A percentile compares a stretch with the other conserved stretches of the same genome.
Evolutionary conservation across 1,284 basidiomycete species (phyloP).

Genomic region (Ustilago tritici): DNA sequence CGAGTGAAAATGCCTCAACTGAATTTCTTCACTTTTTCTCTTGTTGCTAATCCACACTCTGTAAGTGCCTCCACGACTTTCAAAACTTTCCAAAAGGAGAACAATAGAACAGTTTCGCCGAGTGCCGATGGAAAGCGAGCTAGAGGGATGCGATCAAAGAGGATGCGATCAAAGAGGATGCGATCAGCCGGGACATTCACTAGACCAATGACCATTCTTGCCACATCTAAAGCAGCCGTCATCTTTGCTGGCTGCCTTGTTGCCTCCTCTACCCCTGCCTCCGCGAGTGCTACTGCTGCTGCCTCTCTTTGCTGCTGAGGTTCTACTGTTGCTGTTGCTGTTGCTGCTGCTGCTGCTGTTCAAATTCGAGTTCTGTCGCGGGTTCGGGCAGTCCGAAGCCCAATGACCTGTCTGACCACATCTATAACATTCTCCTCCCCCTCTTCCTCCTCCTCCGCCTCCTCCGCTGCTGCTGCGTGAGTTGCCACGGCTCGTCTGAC

Average conservation of each 20-base stretch:
- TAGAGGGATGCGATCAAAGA: no score
- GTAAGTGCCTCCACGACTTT: no score
- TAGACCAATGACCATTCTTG: slow-evolving; percentile 64
- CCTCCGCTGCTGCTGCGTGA: slow-evolving; percentile 1
- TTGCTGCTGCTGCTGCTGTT: slow-evolving; percentile 6
- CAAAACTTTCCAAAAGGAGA: no score
- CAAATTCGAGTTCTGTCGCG: slow-evolving; percentile 3
- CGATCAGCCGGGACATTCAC: slow-evolving; percentile 53
- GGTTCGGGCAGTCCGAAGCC: slow-evolving; percentile 30
- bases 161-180: no score
- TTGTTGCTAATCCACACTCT: no score
- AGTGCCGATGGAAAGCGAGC: background rate
- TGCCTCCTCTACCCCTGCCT: slow-evolving; percentile 7
- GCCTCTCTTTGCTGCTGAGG: background rate
- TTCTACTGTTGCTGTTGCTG: slow-evolving; percentile 2
- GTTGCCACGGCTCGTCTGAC: background rate
- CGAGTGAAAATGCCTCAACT: background rate
- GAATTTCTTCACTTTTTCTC: no score
- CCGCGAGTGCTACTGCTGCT: slow-evolving; percentile 6
- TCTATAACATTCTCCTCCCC: slow-evolving; percentile 39
- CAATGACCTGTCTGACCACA: slow-evolving; percentile 50
- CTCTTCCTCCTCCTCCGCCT: slow-evolving; percentile 12
- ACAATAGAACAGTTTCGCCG: no score
- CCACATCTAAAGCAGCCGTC: slow-evolving; percentile 42
- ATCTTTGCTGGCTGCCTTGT: slow-evolving; percentile 18